A percentile compares a stretch with the other conserved stretches of the same genome.
phyloP scores from a whole-genome alignment of 768 basidiomycete species.

The Fomitopsis serialis region DNA sequence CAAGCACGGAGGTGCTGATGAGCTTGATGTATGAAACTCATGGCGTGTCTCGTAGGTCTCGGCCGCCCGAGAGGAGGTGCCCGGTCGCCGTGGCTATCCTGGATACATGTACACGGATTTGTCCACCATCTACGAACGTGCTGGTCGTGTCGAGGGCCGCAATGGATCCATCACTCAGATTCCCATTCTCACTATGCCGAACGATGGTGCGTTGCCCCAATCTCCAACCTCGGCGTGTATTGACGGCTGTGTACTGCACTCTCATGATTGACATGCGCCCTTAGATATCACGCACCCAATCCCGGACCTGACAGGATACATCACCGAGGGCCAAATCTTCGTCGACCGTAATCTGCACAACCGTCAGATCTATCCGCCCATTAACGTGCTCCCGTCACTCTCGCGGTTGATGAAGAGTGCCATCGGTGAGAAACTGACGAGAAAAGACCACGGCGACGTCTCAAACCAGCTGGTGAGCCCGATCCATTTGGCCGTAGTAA shows the following conservation, averaged over 20 bases:
- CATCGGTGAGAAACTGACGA: constrained; percentile 94
- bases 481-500: background rate
- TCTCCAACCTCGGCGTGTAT: constrained; percentile 5
- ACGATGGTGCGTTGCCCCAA: constrained; percentile 68
- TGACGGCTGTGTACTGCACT: background rate
- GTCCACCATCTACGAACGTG: constrained; percentile 99
- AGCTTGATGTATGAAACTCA: background rate
- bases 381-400: constrained; percentile 97
- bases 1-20: constrained; percentile 32
- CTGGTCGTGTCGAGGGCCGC: constrained; percentile 94
- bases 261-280: background rate
- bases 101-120: constrained; percentile 99
- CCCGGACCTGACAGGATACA: constrained; percentile 98
- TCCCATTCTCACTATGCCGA: constrained; percentile 99
- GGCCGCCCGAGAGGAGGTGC: constrained; percentile 98
- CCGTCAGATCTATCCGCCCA: constrained; percentile 96
- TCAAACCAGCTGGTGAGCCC: constrained; percentile 92
- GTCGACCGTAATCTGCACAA: constrained; percentile 97
- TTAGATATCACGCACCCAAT: constrained; percentile 99
- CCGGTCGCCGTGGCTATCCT: constrained; percentile 97
- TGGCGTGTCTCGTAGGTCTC: constrained; percentile 58
- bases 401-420: constrained; percentile 99
- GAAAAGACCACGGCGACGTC: constrained; percentile 98
- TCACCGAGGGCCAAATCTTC: constrained; percentile 98
- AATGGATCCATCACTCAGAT: constrained; percentile 99